Base-by-base conservation (phyloP, 305 asterid genomes). In the Fraxinus paxiana region DNA sequence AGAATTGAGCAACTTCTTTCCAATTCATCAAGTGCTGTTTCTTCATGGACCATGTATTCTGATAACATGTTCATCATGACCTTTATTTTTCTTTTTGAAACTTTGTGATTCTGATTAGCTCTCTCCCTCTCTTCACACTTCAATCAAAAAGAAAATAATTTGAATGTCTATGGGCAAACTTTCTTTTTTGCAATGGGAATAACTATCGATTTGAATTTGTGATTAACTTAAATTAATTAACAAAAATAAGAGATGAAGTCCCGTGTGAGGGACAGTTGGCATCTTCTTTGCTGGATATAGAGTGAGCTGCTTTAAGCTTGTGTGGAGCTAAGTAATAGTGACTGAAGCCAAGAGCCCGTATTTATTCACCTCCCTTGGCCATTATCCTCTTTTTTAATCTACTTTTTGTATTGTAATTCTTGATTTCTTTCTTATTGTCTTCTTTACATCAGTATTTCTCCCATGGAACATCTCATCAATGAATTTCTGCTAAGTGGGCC, bases 401-500 rank as follows among this genome's bases (percentile, higher is more conserved):
- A 9, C 33, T 63, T 24, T 17, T 63, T 48, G 59, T 48, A 73
- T 37, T 30, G 8, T 77, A 34, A 26, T 82, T 77, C 70, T 77
- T 46, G 28, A 76, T 18, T 76, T 78, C 24, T 22, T 38, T 37
- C 7, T 20, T 46, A 31, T 24, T 61, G 13, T 77, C 37, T 37
- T 63, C 81, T 56, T 67, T 46, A 20, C 6, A 20, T 35, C 28
- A 77, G 41, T 35, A 37, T 41, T 38, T 46, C n/a, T 79, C 56
- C 38, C 73, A 79, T 13, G 8, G 18, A 67, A 80, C 41, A 22
- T 78, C 84, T 54, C 31, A 37, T 63, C 51, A 56, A 63, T 74
- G 81, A 17, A 70, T 75, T 34, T 77, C 4, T 75, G 59, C 83
- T 61, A 28, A 54, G 61, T 75, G 78, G 75, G 77, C 51, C n/a